Conservation (phyloP, 305 asterid genomes). For the Fraxinus xanthoxyloides region DNA sequence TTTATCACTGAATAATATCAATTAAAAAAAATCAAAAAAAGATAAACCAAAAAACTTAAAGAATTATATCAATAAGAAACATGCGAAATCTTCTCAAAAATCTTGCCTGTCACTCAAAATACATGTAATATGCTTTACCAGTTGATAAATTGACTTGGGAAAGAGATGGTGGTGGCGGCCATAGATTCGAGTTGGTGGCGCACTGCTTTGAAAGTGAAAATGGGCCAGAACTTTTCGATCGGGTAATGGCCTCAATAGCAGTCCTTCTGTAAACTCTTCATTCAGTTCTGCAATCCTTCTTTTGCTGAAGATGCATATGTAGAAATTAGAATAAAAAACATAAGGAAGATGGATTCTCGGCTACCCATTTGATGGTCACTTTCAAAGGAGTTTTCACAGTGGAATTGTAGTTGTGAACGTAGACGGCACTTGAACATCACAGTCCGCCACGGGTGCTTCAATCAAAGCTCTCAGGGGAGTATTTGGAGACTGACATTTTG, state of each 20-base stretch:
- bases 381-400: too few relatives aligned
- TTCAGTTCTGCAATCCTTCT: too few relatives aligned
- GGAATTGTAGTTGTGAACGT: too few relatives aligned
- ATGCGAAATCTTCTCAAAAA: background rate
- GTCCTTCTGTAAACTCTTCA: constrained; percentile 86
- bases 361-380: too few relatives aligned
- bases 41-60: background rate
- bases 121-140: constrained; percentile 42
- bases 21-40: background rate
- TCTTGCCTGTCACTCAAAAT: background rate
- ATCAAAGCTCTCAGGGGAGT: too few relatives aligned
- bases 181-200: constrained; percentile 68
- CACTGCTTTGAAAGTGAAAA: too few relatives aligned
- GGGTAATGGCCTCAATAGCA: constrained; percentile 83
- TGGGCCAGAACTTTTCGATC: constrained; percentile 86
- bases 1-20: background rate
- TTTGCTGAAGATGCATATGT: too few relatives aligned
- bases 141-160: constrained; percentile 92
- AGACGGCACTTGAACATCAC: too few relatives aligned
- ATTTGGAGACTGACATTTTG: too few relatives aligned
- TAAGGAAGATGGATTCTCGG: too few relatives aligned
- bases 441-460: too few relatives aligned
- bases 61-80: background rate
- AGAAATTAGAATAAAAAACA: too few relatives aligned
- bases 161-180: constrained; percentile 89